Evolutionary conservation across 441 rosid species (phyloP).

Genomic region (Populus hybrid): DNA sequence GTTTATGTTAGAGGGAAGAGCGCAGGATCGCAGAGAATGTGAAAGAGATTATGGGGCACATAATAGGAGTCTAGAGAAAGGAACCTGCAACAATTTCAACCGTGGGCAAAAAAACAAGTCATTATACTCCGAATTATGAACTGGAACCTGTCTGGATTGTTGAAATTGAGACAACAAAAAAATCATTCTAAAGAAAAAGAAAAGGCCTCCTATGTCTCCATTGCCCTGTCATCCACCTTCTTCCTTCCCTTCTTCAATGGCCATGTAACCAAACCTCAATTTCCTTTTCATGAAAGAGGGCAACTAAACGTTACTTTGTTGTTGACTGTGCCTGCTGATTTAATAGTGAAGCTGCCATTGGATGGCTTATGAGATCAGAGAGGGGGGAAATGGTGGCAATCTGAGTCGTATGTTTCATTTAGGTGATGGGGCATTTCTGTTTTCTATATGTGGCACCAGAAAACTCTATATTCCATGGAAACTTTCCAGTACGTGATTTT

Average conservation of each 20-base stretch:
- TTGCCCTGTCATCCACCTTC: not conserved
- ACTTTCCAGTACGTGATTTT: not conserved
- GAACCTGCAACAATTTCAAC: not conserved
- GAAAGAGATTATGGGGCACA: no score
- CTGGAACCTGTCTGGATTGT: not conserved
- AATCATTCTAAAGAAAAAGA: not conserved
- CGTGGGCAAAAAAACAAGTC: not conserved
- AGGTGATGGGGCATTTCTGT: not conserved
- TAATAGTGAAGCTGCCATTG: not conserved
- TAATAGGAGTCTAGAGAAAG: no score
- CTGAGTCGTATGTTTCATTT: not conserved
- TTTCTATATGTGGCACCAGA: not conserved
- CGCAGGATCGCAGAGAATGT: no score
- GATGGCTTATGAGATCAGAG: not conserved
- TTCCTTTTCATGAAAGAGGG: not conserved
- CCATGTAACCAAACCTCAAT: not conserved
- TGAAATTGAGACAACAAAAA: not conserved
- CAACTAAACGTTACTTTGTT: not conserved
- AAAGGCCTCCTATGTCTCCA: not conserved
- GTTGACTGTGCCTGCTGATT: not conserved
- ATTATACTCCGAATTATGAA: not conserved
- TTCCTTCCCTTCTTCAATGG: not conserved
- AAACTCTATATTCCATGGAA: slow-evolving; percentile 5
- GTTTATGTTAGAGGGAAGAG: no score
- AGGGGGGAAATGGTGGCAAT: not conserved